phyloP scores from a whole-genome alignment of 257 asterid species.

The Nicotiana sylvestris region DNA sequence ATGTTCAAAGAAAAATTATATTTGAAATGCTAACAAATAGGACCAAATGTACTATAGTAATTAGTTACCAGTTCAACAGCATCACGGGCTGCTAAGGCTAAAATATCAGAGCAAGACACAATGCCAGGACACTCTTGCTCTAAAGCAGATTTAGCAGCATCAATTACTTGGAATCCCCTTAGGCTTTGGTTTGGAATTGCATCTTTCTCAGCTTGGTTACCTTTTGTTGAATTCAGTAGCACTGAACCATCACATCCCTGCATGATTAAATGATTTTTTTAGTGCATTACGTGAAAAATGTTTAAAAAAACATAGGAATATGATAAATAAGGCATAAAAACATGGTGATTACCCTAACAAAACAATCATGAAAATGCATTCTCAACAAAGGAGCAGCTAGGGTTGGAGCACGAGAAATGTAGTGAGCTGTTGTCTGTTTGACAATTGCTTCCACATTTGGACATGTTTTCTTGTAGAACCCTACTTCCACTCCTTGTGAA shows the following conservation, averaged over 20 bases:
- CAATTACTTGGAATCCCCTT: slow-evolving; percentile 57
- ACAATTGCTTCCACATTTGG: slow-evolving; percentile 27
- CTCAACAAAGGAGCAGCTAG: background rate
- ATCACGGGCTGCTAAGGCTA: slow-evolving; percentile 62
- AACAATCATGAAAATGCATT: background rate
- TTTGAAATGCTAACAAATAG: background rate
- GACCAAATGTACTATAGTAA: background rate
- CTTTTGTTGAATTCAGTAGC: slow-evolving; percentile 39
- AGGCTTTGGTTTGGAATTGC: slow-evolving; percentile 48
- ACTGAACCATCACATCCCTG: slow-evolving; percentile 75
- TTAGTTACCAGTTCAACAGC: slow-evolving; percentile 39
- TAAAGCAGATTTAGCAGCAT: slow-evolving; percentile 49
- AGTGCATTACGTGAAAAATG: background rate
- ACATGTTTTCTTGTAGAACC: slow-evolving; percentile 27
- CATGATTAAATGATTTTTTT: too few relatives aligned
- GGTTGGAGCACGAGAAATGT: slow-evolving; percentile 20
- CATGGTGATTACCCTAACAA: background rate
- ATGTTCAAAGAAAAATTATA: background rate
- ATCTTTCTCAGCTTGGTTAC: slow-evolving; percentile 50
- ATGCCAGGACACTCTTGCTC: slow-evolving; percentile 46
- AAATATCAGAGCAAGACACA: slow-evolving; percentile 75
- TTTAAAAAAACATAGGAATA: background rate
- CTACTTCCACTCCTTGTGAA: slow-evolving; percentile 33
- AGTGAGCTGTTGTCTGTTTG: slow-evolving; percentile 13
- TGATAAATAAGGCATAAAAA: background rate